phyloP scores from a whole-genome alignment of 2,329 filamentous ascomycete genomes.

The Colletotrichum noveboracense region DNA sequence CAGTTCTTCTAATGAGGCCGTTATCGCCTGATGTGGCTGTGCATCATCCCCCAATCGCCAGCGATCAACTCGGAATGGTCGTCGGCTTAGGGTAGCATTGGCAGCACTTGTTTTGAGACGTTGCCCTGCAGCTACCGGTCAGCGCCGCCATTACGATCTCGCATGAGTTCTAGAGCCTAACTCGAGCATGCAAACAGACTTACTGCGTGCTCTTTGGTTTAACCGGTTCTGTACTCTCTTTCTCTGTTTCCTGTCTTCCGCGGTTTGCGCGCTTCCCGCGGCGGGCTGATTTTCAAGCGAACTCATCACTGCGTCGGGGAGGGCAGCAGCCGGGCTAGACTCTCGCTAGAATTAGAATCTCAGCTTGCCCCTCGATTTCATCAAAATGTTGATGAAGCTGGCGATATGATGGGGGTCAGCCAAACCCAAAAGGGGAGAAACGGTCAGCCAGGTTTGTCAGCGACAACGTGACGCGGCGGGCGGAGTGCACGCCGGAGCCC shows the following conservation, averaged over 20 bases:
- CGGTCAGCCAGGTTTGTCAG: not conserved
- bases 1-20: not conserved
- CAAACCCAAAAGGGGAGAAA: not conserved
- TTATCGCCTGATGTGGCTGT: not conserved
- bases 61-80: not conserved
- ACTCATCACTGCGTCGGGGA: not conserved
- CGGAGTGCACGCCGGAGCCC: not conserved
- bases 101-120: not conserved
- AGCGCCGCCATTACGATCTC: not conserved
- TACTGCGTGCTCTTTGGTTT: constrained; percentile 18
- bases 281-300: not conserved
- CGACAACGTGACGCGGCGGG: not conserved
- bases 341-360: not conserved
- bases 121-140: not conserved
- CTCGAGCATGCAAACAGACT: not conserved
- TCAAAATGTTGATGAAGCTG: not conserved
- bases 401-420: not conserved
- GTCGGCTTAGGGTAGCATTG: not conserved
- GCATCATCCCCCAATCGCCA: constrained; percentile 4
- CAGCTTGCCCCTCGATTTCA: not conserved
- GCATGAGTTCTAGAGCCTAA: not conserved
- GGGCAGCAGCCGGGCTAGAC: not conserved
- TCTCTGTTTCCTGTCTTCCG: not conserved
- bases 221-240: constrained; percentile 14
- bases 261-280: not conserved